Evolutionary conservation across 305 asterid genomes (phyloP).

Genomic region (Caryopteris hybrid): DNA sequence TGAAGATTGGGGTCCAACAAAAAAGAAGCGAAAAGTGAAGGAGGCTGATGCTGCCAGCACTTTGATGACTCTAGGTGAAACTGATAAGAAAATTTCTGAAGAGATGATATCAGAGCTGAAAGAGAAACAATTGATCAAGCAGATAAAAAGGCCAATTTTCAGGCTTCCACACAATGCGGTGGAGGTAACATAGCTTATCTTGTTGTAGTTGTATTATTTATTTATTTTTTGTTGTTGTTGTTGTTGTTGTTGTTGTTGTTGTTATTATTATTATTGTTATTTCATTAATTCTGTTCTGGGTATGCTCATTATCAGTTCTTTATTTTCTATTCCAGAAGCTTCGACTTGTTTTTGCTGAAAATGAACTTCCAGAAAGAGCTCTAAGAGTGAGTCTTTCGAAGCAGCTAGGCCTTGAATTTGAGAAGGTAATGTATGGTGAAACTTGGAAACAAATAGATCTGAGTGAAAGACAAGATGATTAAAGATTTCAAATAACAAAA

Average conservation of each 20-base stretch:
- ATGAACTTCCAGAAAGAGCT: slow-evolving; percentile 85
- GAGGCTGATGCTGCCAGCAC: slow-evolving; percentile 70
- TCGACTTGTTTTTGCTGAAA: slow-evolving; percentile 76
- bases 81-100: slow-evolving; percentile 34
- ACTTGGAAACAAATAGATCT: slow-evolving; percentile 13
- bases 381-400: slow-evolving; percentile 61
- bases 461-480: slow-evolving; percentile 9
- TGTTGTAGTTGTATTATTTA: too few species aligned
- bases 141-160: slow-evolving; percentile 54
- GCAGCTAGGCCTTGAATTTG: slow-evolving; percentile 74
- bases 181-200: slow-evolving; percentile 45
- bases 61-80: slow-evolving; percentile 48
- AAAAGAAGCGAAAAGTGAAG: slow-evolving; percentile 54
- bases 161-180: slow-evolving; percentile 73
- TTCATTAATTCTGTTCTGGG: background rate
- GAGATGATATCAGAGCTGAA: slow-evolving; percentile 30
- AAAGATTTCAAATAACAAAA: background rate
- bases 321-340: slow-evolving; percentile 62
- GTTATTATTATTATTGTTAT: too few species aligned
- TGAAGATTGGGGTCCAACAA: slow-evolving; percentile 95
- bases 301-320: slow-evolving; percentile 22
- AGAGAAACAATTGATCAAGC: slow-evolving; percentile 24
- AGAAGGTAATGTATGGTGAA: slow-evolving; percentile 56
- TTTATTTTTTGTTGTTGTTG: background rate
- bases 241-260: background rate